phyloP scores from a whole-genome alignment of 495 filamentous ascomycete species.

The Aspergillus nidulans region DNA sequence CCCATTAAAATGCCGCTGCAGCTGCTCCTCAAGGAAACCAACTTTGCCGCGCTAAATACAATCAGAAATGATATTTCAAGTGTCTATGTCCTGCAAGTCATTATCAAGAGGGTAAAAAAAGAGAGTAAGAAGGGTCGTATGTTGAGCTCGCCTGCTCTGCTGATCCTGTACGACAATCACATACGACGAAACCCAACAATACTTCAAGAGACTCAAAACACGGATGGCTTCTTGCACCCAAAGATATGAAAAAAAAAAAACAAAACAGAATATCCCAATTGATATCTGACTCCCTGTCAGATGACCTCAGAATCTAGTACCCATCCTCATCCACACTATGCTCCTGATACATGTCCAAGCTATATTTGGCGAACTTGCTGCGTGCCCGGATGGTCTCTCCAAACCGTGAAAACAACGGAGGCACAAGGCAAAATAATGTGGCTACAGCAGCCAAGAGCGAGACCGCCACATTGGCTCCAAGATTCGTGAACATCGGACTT shows the following conservation, averaged over 20 bases:
- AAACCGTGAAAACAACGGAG: slow-evolving; percentile 42
- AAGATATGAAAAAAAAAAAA: neutral
- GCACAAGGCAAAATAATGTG: slow-evolving; percentile 42
- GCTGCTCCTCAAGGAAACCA: too few species aligned
- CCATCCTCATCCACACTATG: slow-evolving; percentile 24
- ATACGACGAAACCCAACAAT: too few species aligned
- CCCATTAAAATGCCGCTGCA: too few species aligned
- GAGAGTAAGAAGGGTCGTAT: neutral
- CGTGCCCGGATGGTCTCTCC: slow-evolving; percentile 39
- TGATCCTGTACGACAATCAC: slow-evolving; percentile 2
- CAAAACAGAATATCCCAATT: neutral
- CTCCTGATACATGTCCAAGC: slow-evolving; percentile 36
- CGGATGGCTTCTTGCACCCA: neutral
- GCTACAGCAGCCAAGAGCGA: slow-evolving; percentile 44
- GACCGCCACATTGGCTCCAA: slow-evolving; percentile 43
- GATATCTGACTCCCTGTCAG: neutral
- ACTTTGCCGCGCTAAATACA: too few species aligned
- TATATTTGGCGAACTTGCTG: slow-evolving; percentile 49
- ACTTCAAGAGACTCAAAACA: neutral
- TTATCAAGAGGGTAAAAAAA: neutral
- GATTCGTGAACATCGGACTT: slow-evolving; percentile 35
- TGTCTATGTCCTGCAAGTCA: slow-evolving; percentile 2
- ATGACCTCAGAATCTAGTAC: slow-evolving; percentile 9
- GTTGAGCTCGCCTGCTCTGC: slow-evolving; percentile 11
- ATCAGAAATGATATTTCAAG: neutral